phyloP scores from a whole-genome alignment of 331 rosid species.

The Quercus phellos region DNA sequence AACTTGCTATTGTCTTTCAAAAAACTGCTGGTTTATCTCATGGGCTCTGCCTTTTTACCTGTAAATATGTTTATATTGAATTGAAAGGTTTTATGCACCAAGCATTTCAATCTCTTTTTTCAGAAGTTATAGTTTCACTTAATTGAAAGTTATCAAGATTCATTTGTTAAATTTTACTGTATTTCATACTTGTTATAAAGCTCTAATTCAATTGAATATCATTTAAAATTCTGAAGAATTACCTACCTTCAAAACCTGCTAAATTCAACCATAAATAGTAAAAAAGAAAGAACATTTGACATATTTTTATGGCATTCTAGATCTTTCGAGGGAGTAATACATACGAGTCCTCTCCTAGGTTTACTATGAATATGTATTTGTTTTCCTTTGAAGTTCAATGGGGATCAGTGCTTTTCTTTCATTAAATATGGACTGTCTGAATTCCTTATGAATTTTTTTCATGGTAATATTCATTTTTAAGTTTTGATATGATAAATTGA shows the following conservation, averaged over 20 bases:
- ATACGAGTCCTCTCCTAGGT: neutral
- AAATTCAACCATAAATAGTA: no score
- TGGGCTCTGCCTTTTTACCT: neutral
- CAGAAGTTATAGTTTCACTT: neutral
- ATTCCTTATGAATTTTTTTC: neutral
- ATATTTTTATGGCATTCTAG: no score
- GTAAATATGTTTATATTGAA: neutral
- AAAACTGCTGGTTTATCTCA: neutral
- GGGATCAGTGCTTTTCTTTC: neutral
- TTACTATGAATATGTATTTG: neutral
- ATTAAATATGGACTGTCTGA: neutral
- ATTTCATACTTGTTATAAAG: neutral
- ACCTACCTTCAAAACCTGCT: no score
- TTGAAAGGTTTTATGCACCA: neutral
- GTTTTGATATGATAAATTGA: slow-evolving; percentile 6
- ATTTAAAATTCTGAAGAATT: no score
- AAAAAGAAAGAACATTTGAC: no score
- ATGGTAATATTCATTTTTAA: neutral
- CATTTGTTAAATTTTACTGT: neutral
- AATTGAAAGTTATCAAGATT: neutral
- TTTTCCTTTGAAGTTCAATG: neutral
- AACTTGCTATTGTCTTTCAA: neutral
- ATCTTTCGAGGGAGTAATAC: neutral
- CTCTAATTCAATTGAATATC: no score
- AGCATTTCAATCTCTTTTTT: neutral